These are phyloP conservation scores for Lachancea kluyveri DNA, from an alignment of 805 yeast species.

Conservation along the genomic window DNA sequence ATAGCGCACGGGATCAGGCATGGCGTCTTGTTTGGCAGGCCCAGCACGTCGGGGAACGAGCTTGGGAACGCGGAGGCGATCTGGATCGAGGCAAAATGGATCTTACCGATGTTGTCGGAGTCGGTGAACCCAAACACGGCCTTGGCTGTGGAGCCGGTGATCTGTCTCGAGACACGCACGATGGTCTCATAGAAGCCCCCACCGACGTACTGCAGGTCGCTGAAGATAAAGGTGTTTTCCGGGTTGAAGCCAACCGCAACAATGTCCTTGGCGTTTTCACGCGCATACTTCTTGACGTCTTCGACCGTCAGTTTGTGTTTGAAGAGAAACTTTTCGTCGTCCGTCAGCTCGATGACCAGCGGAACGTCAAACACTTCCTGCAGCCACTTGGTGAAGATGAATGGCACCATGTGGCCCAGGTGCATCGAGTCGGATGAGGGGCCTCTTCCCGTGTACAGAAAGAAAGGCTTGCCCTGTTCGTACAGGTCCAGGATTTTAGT, in stretches of 20 bases:
- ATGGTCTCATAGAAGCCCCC: slow-evolving; percentile 92
- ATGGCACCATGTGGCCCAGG: slow-evolving; percentile 95
- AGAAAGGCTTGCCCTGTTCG: slow-evolving; percentile 93
- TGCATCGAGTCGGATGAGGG: slow-evolving; percentile 94
- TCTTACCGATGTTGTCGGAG: slow-evolving; percentile 87
- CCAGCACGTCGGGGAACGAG: slow-evolving; percentile 90
- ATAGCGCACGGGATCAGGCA: slow-evolving; percentile 98
- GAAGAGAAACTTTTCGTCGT: slow-evolving; percentile 94
- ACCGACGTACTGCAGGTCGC: slow-evolving; percentile 89
- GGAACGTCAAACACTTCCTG: slow-evolving; percentile 98
- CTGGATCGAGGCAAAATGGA: slow-evolving; percentile 94
- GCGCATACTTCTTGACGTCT: slow-evolving; percentile 76
- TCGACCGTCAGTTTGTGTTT: slow-evolving; percentile 84
- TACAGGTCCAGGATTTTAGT: slow-evolving; percentile 73
- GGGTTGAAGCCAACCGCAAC: slow-evolving; percentile 93
- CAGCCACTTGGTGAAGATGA: slow-evolving; percentile 92
- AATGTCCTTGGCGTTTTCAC: slow-evolving; percentile 85
- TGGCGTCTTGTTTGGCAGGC: slow-evolving; percentile 82
- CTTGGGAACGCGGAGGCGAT: slow-evolving; percentile 95
- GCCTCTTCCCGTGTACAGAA: slow-evolving; percentile 95
- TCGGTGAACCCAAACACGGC: slow-evolving; percentile 96
- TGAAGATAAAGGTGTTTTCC: slow-evolving; percentile 89
- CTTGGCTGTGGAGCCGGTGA: slow-evolving; percentile 94
- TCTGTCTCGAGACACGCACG: slow-evolving; percentile 85
- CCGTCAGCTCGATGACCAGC: slow-evolving; percentile 87